Conservation (phyloP, 2,329 filamentous ascomycete species). For the Furcasterigmium sp. region DNA sequence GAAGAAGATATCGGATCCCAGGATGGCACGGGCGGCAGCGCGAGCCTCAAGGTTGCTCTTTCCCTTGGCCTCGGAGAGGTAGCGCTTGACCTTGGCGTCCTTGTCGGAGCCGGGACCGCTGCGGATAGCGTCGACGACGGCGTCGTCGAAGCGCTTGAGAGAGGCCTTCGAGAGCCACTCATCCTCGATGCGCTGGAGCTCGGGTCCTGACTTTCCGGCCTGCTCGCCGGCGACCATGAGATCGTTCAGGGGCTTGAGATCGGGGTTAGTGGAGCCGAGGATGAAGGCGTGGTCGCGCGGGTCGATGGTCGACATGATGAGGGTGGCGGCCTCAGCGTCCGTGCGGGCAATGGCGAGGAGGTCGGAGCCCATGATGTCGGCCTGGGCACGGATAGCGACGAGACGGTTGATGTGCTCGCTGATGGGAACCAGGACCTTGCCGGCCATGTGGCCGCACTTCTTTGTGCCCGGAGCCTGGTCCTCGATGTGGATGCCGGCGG, state of each 20-base stretch:
- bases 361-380: slow-evolving; percentile 95
- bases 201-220: slow-evolving; percentile 70
- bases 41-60: slow-evolving; percentile 83
- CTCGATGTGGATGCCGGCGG: slow-evolving; percentile 97
- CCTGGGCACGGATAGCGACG: slow-evolving; percentile 93
- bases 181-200: slow-evolving; percentile 90
- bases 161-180: slow-evolving; percentile 73
- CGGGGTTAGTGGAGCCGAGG: slow-evolving; percentile 80
- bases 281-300: slow-evolving; percentile 93
- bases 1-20: slow-evolving; percentile 80
- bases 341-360: slow-evolving; percentile 89
- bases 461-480: slow-evolving; percentile 97
- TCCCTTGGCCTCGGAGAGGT: slow-evolving; percentile 63
- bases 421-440: slow-evolving; percentile 94
- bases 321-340: slow-evolving; percentile 93
- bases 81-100: slow-evolving; percentile 59
- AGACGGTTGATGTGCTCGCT: slow-evolving; percentile 97
- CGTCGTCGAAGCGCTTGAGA: slow-evolving; percentile 86
- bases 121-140: slow-evolving; percentile 78
- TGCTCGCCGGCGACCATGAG: slow-evolving; percentile 84
- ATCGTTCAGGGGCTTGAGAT: slow-evolving; percentile 78
- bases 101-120: slow-evolving; percentile 64
- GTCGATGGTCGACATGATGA: slow-evolving; percentile 96
- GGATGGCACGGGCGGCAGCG: slow-evolving; percentile 69
- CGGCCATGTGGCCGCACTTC: slow-evolving; percentile 99